A percentile compares a stretch with the other conserved stretches of the same genome.
phyloP scores from a whole-genome alignment of 495 filamentous ascomycete genomes.

The Aspergillus taichungensis region DNA sequence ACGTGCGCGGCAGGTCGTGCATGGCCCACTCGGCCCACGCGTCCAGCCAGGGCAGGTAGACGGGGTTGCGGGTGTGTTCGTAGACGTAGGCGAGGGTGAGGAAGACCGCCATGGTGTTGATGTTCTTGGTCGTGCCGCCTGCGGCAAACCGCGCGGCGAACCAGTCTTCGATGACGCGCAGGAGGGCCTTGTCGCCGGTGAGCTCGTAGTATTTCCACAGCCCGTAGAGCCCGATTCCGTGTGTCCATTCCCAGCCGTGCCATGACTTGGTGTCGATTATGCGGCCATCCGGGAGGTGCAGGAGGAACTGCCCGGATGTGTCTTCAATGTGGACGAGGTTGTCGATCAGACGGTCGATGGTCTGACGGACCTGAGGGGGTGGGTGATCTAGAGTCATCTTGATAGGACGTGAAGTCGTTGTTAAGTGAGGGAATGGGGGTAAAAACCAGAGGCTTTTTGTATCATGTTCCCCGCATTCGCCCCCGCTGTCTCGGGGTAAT shows the following conservation, averaged over 20 bases:
- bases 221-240: slow-evolving; percentile 69
- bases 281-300: slow-evolving; percentile 56
- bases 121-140: slow-evolving; percentile 68
- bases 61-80: slow-evolving; percentile 51
- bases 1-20: slow-evolving; percentile 58
- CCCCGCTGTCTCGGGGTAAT: no score
- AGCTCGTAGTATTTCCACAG: slow-evolving; percentile 67
- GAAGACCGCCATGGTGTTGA: slow-evolving; percentile 71
- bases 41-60: slow-evolving; percentile 62
- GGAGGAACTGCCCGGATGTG: slow-evolving; percentile 56
- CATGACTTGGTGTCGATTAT: slow-evolving; percentile 74
- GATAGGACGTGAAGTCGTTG: not conserved
- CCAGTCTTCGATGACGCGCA: slow-evolving; percentile 58
- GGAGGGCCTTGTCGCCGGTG: slow-evolving; percentile 41
- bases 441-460: no score
- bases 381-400: slow-evolving; percentile 15
- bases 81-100: slow-evolving; percentile 64
- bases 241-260: slow-evolving; percentile 75
- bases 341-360: slow-evolving; percentile 52
- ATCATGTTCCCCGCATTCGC: no score
- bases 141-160: slow-evolving; percentile 54
- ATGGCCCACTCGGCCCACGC: slow-evolving; percentile 71
- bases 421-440: no score
- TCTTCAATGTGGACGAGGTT: slow-evolving; percentile 65
- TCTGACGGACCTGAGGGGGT: slow-evolving; percentile 39